A percentile compares a stretch with the other conserved stretches of the same genome.
Conservation (phyloP, 208 protist species). For the Trypanosoma vivax region DNA sequence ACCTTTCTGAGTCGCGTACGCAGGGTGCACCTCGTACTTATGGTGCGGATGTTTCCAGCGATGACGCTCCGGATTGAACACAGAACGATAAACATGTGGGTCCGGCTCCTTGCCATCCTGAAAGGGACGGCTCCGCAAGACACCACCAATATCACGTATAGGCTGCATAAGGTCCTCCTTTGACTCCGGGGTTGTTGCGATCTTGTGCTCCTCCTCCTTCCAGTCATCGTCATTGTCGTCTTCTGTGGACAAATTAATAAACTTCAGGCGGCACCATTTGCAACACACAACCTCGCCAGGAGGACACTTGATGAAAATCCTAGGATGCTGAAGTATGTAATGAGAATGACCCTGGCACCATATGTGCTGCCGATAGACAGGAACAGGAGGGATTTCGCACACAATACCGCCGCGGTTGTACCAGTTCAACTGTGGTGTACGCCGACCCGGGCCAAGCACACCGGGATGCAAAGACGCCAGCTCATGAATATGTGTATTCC, state of each 20-base stretch:
- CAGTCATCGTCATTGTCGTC: constrained; percentile 87
- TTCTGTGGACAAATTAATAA: constrained; percentile 86
- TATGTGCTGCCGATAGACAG: constrained; percentile 77
- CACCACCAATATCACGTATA: constrained; percentile 71
- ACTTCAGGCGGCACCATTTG: constrained; percentile 88
- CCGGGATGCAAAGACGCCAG: constrained; percentile 66
- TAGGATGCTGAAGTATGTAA: constrained; percentile 77
- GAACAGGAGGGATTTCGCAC: constrained; percentile 82
- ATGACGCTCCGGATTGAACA: constrained; percentile 80
- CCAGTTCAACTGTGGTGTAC: constrained; percentile 76
- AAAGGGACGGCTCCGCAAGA: constrained; percentile 61
- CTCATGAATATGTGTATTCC: constrained; percentile 74
- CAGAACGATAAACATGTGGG: constrained; percentile 70
- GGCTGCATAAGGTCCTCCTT: constrained; percentile 70
- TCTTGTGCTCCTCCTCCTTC: constrained; percentile 83
- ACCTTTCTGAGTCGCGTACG: constrained; percentile 41
- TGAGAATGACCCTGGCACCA: constrained; percentile 86
- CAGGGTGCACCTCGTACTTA: constrained; percentile 81
- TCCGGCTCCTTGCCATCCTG: constrained; percentile 77
- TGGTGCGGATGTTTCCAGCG: constrained; percentile 70
- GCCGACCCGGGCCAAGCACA: constrained; percentile 64
- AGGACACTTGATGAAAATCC: constrained; percentile 87
- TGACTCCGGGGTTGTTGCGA: constrained; percentile 73
- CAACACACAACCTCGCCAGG: constrained; percentile 65
- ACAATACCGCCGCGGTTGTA: constrained; percentile 76